Evolutionary conservation across 257 asterid species (phyloP), one percentile per base, ranked within the genome.

Genomic region (Solanum sparsipilum): DNA sequence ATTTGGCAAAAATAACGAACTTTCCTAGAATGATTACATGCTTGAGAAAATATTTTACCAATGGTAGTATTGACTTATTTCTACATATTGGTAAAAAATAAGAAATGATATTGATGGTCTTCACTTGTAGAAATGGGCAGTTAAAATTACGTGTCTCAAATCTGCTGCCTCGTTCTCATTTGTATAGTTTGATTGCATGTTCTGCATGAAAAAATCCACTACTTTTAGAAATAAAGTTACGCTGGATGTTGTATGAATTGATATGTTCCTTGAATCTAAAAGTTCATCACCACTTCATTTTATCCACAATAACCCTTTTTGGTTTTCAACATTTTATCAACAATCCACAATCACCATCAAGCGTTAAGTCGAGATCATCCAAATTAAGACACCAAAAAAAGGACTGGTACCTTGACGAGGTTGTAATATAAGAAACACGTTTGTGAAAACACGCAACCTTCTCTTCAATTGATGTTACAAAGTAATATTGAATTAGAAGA

Each of bases 281-380:
- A 6, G 2, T 13, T 13, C 56, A 46, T 46, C 6, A 46, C 56
- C 11, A 20, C 25, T 56, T 56, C 10, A 7, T 20, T 56, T 20
- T 7, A 56, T 56, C n/a, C n/a, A 56, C 67, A 56, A 56, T 56
- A 21, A 56, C 7, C 25, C 9, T 56, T 21, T 56, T 56, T 6
- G 67, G 5, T 56, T 56, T 56, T 8, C 4, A 15, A 20, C 1
- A 3, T 56, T 56, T 56, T 56, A 20, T 56, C 11, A 6, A 18
- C 4, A 56, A 16, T 20, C 10, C 10, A 56, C 2, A 20, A 7
- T 56, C 67, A 35, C 99, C 98, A 87, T 90, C 90, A 31, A 96
- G 92, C 94, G 95, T 94, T 92, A 89, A 63, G 87, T 96, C 95
- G 79, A 96, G 95, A 91, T 96, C 99, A 20, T 18, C 46, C 5